A percentile compares a stretch with the other conserved stretches of the same genome.
These are phyloP conservation scores for Euphorbia tirucalli DNA, from an alignment of 345 rosid genomes.

Conservation along the genomic window DNA sequence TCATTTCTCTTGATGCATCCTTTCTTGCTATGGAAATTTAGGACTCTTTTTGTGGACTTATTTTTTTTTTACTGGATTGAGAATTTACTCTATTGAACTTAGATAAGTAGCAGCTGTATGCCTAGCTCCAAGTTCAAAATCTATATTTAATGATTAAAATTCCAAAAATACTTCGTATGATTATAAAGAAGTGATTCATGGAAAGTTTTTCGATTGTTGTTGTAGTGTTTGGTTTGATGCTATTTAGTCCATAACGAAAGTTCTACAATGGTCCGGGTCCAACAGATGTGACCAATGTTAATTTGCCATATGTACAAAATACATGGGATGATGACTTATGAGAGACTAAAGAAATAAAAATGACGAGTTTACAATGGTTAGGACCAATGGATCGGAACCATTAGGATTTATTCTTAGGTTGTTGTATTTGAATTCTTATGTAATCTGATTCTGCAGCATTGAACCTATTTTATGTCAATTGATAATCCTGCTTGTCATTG, in stretches of 20 bases:
- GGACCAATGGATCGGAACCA: too few species aligned
- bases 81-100: not conserved
- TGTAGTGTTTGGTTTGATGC: not conserved
- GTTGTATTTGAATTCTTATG: not conserved
- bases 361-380: too few species aligned
- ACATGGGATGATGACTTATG: not conserved
- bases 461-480: too few species aligned
- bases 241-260: not conserved
- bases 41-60: too few species aligned
- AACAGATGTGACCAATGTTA: too few species aligned
- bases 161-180: not conserved
- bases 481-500: too few species aligned
- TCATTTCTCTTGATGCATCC: not conserved
- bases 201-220: not conserved
- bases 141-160: not conserved
- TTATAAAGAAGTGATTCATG: not conserved
- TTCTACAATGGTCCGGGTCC: too few species aligned
- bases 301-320: too few species aligned
- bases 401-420: not conserved
- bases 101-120: too few species aligned
- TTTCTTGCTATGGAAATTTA: not conserved
- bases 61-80: not conserved
- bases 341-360: not conserved
- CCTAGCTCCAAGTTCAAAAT: not conserved
- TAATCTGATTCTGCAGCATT: not conserved